phyloP scores from a whole-genome alignment of 257 asterid genomes.

The Scutellaria baicalensis region DNA sequence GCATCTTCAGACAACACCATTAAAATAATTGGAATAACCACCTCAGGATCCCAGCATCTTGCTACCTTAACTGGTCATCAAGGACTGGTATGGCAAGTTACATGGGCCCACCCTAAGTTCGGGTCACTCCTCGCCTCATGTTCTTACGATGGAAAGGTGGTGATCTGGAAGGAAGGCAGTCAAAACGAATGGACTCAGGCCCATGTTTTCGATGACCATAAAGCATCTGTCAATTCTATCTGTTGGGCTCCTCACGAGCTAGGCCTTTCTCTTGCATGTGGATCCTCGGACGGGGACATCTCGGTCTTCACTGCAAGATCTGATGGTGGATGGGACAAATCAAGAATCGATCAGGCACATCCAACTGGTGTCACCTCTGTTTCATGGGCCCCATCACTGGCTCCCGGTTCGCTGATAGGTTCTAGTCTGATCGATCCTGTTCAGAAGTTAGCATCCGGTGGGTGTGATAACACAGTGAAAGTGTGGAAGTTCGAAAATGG shows the following conservation, averaged over 20 bases:
- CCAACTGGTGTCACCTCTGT: slow-evolving; percentile 71
- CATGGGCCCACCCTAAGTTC: slow-evolving; percentile 79
- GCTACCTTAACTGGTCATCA: slow-evolving; percentile 64
- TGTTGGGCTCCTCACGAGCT: slow-evolving; percentile 79
- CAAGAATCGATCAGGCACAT: slow-evolving; percentile 62
- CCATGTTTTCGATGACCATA: slow-evolving; percentile 51
- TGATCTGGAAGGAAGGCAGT: slow-evolving; percentile 65
- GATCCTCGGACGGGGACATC: slow-evolving; percentile 70
- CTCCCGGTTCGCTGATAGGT: slow-evolving; percentile 54
- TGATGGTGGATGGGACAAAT: slow-evolving; percentile 63
- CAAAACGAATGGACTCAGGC: slow-evolving; percentile 61
- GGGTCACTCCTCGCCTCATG: slow-evolving; percentile 77
- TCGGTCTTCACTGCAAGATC: slow-evolving; percentile 46
- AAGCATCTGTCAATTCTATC: slow-evolving; percentile 62
- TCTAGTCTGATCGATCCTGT: slow-evolving; percentile 34
- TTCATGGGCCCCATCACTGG: slow-evolving; percentile 62
- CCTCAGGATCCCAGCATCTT: slow-evolving; percentile 55
- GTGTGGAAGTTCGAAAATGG: slow-evolving; percentile 63
- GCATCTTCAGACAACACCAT: slow-evolving; percentile 68
- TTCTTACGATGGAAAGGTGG: slow-evolving; percentile 64
- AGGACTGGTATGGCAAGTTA: slow-evolving; percentile 81
- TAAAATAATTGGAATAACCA: slow-evolving; percentile 50
- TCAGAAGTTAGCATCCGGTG: slow-evolving; percentile 61
- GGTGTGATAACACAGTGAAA: slow-evolving; percentile 61
- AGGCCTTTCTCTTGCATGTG: slow-evolving; percentile 65